Percentiles rank a stretch among this genome's conserved stretches.
phyloP scores from a whole-genome alignment of 805 yeast species.

The Metschnikowia vanudenii region DNA sequence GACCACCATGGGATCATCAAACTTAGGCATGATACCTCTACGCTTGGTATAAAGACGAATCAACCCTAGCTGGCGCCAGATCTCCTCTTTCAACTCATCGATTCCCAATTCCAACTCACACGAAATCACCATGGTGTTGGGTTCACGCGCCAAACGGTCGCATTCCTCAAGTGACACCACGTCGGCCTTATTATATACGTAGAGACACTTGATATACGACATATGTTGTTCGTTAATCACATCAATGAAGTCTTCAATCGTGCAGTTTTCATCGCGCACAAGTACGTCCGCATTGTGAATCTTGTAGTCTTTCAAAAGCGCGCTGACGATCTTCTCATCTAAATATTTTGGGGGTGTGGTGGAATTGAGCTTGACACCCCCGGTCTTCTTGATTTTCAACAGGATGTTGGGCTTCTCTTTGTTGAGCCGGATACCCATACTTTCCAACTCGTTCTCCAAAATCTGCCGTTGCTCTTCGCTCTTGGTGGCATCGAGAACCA shows the following conservation, averaged over 20 bases:
- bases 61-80: conserved; percentile 84
- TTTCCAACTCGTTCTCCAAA: conserved; percentile 84
- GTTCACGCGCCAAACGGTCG: conserved; percentile 87
- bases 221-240: conserved; percentile 84
- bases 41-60: conserved; percentile 84
- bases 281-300: conserved; percentile 93
- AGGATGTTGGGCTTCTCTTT: conserved; percentile 74
- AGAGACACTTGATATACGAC: conserved; percentile 85
- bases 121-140: conserved; percentile 90
- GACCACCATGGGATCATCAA: conserved; percentile 88
- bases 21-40: conserved; percentile 78
- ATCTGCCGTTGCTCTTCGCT: conserved; percentile 85
- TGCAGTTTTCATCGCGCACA: conserved; percentile 81
- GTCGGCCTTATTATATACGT: conserved; percentile 93
- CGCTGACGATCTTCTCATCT: conserved; percentile 75
- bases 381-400: conserved; percentile 77
- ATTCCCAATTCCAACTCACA: conserved; percentile 87
- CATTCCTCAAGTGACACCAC: conserved; percentile 94
- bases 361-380: conserved; percentile 84
- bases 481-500: conserved; percentile 95
- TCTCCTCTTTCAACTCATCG: conserved; percentile 84
- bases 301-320: conserved; percentile 79
- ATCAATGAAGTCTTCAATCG: conserved; percentile 91
- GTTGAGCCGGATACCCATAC: conserved; percentile 90
- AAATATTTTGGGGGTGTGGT: conserved; percentile 79